Percentiles rank a stretch among this genome's conserved stretches.
These are phyloP conservation scores for Allantophomopsis lycopodina DNA, from an alignment of 2,329 filamentous ascomycete genomes.

Conservation along the genomic window DNA sequence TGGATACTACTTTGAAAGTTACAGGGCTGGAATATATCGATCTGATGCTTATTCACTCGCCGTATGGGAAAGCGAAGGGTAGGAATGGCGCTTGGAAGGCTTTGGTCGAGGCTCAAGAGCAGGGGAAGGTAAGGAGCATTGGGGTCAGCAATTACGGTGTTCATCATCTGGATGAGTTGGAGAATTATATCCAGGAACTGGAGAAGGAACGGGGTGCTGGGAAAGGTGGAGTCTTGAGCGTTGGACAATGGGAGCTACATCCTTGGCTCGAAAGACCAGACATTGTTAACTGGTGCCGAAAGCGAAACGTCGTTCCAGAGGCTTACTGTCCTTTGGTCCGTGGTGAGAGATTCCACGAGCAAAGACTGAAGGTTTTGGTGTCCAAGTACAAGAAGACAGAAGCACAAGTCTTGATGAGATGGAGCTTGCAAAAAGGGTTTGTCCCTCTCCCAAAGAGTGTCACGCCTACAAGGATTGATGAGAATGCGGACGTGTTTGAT, in stretches of 20 bases:
- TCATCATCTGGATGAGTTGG: constrained; percentile 46
- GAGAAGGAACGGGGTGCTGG: constrained; percentile 46
- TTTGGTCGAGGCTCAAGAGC: constrained; percentile 48
- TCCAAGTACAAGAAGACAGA: constrained; percentile 61
- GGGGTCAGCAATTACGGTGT: constrained; percentile 55
- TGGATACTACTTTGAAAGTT: constrained; percentile 47
- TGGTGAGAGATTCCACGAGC: constrained; percentile 59
- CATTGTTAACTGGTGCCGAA: constrained; percentile 63
- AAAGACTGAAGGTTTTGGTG: constrained; percentile 47
- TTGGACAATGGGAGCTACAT: constrained; percentile 84
- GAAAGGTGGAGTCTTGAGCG: constrained; percentile 59
- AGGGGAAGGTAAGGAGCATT: constrained; percentile 45
- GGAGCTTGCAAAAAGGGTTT: constrained; percentile 68
- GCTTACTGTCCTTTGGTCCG: constrained; percentile 48
- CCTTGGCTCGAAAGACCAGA: constrained; percentile 75
- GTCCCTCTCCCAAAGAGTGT: constrained; percentile 65
- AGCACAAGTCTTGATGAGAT: constrained; percentile 68
- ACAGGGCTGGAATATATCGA: constrained; percentile 51
- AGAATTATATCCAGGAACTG: constrained; percentile 43
- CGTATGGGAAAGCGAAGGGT: constrained; percentile 38
- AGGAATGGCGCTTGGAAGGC: constrained; percentile 49
- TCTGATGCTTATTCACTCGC: constrained; percentile 48
- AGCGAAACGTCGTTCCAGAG: constrained; percentile 48
- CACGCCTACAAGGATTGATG: constrained; percentile 48
- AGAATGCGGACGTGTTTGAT: constrained; percentile 43